phyloP scores from a whole-genome alignment of 805 yeast genomes.

The Cyberlindnera americana region DNA sequence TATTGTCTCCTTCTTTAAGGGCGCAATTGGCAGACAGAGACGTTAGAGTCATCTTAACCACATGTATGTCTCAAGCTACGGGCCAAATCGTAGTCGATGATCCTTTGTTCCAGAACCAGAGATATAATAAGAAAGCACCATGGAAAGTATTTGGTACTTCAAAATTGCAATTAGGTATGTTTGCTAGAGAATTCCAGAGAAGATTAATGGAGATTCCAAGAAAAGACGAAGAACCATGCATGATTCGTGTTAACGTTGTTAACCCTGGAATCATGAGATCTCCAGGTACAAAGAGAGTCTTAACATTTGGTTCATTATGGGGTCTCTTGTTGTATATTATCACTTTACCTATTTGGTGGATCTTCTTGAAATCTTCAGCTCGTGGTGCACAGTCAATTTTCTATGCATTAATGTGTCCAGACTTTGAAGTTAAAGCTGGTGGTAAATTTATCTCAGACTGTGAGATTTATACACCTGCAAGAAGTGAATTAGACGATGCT shows the following conservation, averaged over 20 bases:
- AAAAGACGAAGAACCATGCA: conserved; percentile 67
- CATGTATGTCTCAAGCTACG: conserved; percentile 74
- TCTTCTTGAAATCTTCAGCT: conserved; percentile 67
- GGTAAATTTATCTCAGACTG: conserved; percentile 78
- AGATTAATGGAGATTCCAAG: conserved; percentile 55
- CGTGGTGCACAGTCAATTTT: conserved; percentile 80
- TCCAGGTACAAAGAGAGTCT: conserved; percentile 73
- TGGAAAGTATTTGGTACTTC: conserved; percentile 80
- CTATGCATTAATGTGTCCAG: conserved; percentile 69
- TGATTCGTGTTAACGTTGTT: conserved; percentile 66
- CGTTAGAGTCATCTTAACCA: conserved; percentile 74
- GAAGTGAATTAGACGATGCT: conserved; percentile 61
- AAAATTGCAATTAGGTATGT: conserved; percentile 69
- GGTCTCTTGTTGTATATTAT: conserved; percentile 63
- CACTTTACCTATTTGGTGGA: conserved; percentile 78
- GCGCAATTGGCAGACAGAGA: conserved; percentile 95
- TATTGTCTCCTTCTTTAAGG: conserved; percentile 78
- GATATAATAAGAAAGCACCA: conserved; percentile 61
- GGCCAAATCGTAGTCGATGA: conserved; percentile 63
- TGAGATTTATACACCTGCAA: conserved; percentile 45
- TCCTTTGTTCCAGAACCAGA: conserved; percentile 55
- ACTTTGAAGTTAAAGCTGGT: conserved; percentile 56
- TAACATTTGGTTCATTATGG: conserved; percentile 70
- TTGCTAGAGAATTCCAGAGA: conserved; percentile 76
- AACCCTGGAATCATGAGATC: conserved; percentile 94